Evolutionary conservation across 2,329 filamentous ascomycete species (phyloP).

Genomic region (Alternaria rosae): DNA sequence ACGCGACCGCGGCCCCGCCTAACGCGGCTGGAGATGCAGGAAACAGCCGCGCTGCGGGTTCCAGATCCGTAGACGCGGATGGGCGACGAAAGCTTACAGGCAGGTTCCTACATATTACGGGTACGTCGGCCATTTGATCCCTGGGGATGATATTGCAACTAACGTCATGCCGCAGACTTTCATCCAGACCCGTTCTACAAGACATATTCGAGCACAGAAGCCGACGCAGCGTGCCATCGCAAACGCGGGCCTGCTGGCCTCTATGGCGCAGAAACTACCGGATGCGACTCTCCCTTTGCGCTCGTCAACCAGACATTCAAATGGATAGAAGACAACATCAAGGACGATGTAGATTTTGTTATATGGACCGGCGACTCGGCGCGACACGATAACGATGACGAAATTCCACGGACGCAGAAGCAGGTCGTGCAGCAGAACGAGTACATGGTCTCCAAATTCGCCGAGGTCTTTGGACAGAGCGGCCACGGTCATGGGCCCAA

Average conservation of each 20-base stretch:
- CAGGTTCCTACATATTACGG: slow-evolving; percentile 87
- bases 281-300: slow-evolving; percentile 83
- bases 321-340: slow-evolving; percentile 83
- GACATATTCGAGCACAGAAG: slow-evolving; percentile 73
- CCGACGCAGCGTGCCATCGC: slow-evolving; percentile 78
- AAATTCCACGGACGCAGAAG: slow-evolving; percentile 74
- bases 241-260: slow-evolving; percentile 77
- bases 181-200: slow-evolving; percentile 92
- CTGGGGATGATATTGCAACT: neutral
- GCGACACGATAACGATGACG: slow-evolving; percentile 86
- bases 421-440: slow-evolving; percentile 83
- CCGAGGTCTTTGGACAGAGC: slow-evolving; percentile 69
- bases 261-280: slow-evolving; percentile 84
- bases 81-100: slow-evolving; percentile 57
- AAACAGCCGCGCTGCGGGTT: slow-evolving; percentile 13
- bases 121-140: slow-evolving; percentile 55
- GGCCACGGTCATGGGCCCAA: slow-evolving; percentile 56
- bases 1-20: slow-evolving; percentile 39
- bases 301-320: slow-evolving; percentile 88
- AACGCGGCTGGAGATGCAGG: slow-evolving; percentile 22
- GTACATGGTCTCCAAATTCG: slow-evolving; percentile 77
- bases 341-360: slow-evolving; percentile 84
- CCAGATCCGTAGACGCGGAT: slow-evolving; percentile 16
- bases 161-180: slow-evolving; percentile 68
- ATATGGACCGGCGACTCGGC: slow-evolving; percentile 93